Percentiles rank a stretch among this genome's conserved stretches.
phyloP scores from a whole-genome alignment of 306 rosid species.

The Calophaca sinica region DNA sequence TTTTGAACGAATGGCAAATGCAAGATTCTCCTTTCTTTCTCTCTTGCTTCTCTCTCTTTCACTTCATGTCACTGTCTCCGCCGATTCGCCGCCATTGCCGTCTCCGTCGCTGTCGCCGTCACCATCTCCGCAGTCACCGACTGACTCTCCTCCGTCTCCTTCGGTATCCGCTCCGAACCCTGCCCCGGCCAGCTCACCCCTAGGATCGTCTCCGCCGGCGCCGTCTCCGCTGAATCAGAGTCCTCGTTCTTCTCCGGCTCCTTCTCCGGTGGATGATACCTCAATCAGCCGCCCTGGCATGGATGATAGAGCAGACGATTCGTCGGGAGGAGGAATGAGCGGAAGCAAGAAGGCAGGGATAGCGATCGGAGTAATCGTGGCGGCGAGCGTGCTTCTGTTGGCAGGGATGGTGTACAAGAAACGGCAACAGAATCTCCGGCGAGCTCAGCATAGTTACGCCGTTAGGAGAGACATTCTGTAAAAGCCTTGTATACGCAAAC shows the following conservation, averaged over 20 bases:
- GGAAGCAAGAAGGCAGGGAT: conserved; percentile 77
- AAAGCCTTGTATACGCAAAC: neutral
- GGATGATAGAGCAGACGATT: neutral
- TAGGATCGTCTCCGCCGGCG: conserved; percentile 45
- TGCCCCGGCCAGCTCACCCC: conserved; percentile 40
- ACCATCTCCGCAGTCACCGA: conserved; percentile 32
- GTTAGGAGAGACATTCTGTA: conserved; percentile 70
- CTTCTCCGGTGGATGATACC: conserved; percentile 35
- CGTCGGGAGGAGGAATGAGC: conserved; percentile 71
- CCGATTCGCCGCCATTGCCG: conserved; percentile 39
- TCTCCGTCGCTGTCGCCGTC: conserved; percentile 42
- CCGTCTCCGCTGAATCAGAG: conserved; percentile 41
- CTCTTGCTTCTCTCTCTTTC: conserved; percentile 45
- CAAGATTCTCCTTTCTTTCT: conserved; percentile 35
- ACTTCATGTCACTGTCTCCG: conserved; percentile 41
- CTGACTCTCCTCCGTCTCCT: conserved; percentile 32
- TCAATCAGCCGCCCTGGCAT: conserved; percentile 39
- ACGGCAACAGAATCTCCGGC: conserved; percentile 72
- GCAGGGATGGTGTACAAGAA: conserved; percentile 78
- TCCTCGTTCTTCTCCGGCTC: conserved; percentile 50
- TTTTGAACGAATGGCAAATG: conserved; percentile 52
- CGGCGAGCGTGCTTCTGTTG: conserved; percentile 52
- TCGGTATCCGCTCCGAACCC: conserved; percentile 23
- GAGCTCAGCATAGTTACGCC: conserved; percentile 59
- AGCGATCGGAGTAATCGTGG: conserved; percentile 65